Evolutionary conservation across 164 flowering plant species (phyloP), one percentile per base, ranked within the genome.

Genomic region (Tetrastigma voinierianum): DNA sequence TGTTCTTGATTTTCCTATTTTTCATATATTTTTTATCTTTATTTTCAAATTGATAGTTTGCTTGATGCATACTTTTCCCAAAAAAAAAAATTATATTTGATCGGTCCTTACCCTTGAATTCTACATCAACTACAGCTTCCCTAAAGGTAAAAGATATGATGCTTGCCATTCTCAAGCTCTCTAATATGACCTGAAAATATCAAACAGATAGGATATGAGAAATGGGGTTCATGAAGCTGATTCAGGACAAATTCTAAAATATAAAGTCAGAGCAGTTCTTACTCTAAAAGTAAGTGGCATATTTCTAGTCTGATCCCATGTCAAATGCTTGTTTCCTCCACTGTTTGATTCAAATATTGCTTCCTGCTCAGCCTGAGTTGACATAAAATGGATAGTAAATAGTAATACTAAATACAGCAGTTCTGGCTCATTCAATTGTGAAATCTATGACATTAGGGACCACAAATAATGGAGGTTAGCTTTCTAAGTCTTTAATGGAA

Each of bases 81-180:
- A n/a, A n/a, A n/a, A n/a, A n/a, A n/a, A n/a, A n/a, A n/a, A n/a
- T n/a, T n/a, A n/a, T n/a, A n/a, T 10, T 19, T 51, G 54, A 14
- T n/a, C n/a, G n/a, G 9, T 60, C n/a, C 62, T 70, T 60, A 82
- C 86, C 86, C 11, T 80, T 70, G 62, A 74, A 80, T 64, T 71
- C 80, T 0, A 82, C 79, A 72, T 82, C 86, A 54, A 58, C 74
- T 25, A 70, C 73, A 45, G 86, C 82, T 74, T 82, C 84, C 63
- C 86, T 73, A 56, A 78, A 82, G 10, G 80, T 78, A 64, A 80
- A 82, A 40, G 84, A 78, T 67, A 82, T 80, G 61, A 82, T 74
- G 74, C 83, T 82, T 55, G 83, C 80, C 82, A 76, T 82, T 59
- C 86, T 78, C 70, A 82, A 51, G 65, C 79, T 80, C 82, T 82